Evolutionary conservation across 2,329 filamentous ascomycete species (phyloP), one percentile per base, ranked within the genome.

Genomic region (Aspergillus pseudotamarii): DNA sequence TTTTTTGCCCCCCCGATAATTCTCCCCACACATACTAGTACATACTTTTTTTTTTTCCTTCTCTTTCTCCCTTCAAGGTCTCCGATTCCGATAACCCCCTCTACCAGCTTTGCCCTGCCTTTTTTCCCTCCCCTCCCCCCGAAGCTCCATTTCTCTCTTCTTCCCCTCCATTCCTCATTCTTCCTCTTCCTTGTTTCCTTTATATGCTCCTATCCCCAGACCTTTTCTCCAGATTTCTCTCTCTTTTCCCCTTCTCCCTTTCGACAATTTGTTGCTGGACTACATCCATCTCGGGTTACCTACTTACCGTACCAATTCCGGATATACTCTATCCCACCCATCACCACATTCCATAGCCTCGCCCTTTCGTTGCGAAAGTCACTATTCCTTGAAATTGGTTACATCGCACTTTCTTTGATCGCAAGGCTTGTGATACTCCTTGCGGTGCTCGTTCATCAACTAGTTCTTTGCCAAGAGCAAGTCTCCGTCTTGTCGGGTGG

Each of bases 11-110:
- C 30, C 30, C 30, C 30, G 30, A 32, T 32, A 32, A 32, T 65
- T 72, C 77, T 68, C 64, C 64, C 69, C 69, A 70, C 72, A 72
- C 69, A 68, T 60, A 64, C n/a, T n/a, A n/a, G 61, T 65, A 62
- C 60, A 46, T 67, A 51, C 43, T 50, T 64, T 63, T 60, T 60
- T 66, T 58, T 61, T 63, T 60, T 59, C 63, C 58, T 61, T 57
- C 58, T 60, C 58, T 57, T 61, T 59, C 45, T 53, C 59, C 57
- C 43, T 66, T 66, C 59, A 66, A 48, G 64, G 66, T 68, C 68
- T 65, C 68, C 66, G 64, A 71, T 69, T 69, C 69, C 67, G 67
- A 73, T 69, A 72, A 68, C 60, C 65, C 65, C 63, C 67, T 55
- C 51, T 55, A 55, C 66, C 68, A 60, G 54, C 63, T 66, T 63